phyloP scores from a whole-genome alignment of 805 yeast species.

The Grigorovia transvaalensis region DNA sequence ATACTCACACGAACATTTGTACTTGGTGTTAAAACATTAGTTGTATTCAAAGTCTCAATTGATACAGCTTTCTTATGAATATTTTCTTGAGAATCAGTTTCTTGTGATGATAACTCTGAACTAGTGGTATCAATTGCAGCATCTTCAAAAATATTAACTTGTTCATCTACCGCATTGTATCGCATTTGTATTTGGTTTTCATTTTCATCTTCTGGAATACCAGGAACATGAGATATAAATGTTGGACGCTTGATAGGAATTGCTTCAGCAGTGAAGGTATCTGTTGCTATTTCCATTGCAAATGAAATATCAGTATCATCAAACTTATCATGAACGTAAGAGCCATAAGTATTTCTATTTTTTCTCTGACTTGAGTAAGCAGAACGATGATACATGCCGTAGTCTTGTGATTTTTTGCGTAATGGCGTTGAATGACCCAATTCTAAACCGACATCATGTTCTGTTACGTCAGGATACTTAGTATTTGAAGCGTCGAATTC shows the following conservation, averaged over 20 bases:
- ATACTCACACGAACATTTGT: slow-evolving; percentile 27
- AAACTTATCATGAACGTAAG: neutral
- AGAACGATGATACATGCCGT: neutral
- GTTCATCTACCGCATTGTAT: neutral
- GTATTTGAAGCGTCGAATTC: neutral
- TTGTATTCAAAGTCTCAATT: slow-evolving; percentile 24
- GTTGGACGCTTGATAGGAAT: slow-evolving; percentile 13
- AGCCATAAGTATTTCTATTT: neutral
- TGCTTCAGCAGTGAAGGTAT: slow-evolving; percentile 23
- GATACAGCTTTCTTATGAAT: slow-evolving; percentile 26
- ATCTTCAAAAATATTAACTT: slow-evolving; percentile 24
- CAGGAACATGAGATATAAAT: slow-evolving; percentile 3
- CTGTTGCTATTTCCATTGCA: slow-evolving; percentile 23
- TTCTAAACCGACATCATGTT: neutral
- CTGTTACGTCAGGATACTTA: neutral
- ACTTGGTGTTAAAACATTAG: slow-evolving; percentile 21
- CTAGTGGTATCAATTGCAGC: slow-evolving; percentile 18
- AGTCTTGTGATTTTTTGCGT: slow-evolving; percentile 11
- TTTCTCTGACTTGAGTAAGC: neutral
- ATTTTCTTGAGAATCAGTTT: slow-evolving; percentile 13
- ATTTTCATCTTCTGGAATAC: neutral
- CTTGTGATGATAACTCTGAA: slow-evolving; percentile 14
- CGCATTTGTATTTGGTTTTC: neutral
- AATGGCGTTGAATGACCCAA: slow-evolving; percentile 4
- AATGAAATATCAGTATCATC: slow-evolving; percentile 23